Conservation (phyloP, 2,329 filamentous ascomycete genomes). For the Penicillium concentricum region DNA sequence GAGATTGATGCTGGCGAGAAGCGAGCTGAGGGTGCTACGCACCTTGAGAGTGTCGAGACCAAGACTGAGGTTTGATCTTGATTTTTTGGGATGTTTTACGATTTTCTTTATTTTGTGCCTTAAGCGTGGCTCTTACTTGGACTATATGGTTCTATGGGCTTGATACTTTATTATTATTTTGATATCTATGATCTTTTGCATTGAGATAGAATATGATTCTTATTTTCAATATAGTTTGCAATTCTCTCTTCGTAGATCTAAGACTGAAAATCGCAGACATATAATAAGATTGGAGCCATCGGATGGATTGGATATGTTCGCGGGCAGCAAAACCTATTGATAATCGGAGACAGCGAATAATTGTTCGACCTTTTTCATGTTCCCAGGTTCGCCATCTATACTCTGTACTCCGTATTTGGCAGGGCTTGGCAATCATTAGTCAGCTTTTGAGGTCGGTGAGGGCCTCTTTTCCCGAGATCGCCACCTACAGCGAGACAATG, state of each 20-base stretch:
- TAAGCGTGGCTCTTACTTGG: background rate
- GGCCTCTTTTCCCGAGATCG: too few relatives aligned
- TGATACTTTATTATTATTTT: background rate
- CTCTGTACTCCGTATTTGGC: too few relatives aligned
- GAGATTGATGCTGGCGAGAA: constrained; percentile 37
- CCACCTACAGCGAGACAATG: too few relatives aligned
- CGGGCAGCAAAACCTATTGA: too few relatives aligned
- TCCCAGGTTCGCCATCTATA: too few relatives aligned
- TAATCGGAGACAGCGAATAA: too few relatives aligned
- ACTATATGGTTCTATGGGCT: background rate
- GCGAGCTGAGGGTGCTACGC: constrained; percentile 28
- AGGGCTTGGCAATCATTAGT: too few relatives aligned
- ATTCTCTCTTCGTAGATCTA: background rate
- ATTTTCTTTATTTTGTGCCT: background rate
- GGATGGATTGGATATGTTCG: too few relatives aligned
- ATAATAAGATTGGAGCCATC: too few relatives aligned
- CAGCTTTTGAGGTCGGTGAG: too few relatives aligned
- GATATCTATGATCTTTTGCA: background rate
- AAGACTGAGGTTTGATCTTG: constrained; percentile 16
- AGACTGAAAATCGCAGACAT: background rate
- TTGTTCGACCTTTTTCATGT: too few relatives aligned
- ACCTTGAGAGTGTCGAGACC: constrained; percentile 21
- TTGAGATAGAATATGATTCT: background rate
- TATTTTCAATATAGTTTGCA: background rate
- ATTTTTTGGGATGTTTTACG: background rate